Evolutionary conservation across 352 stramenopile genomes (phyloP), one percentile per base, ranked within the genome.

Genomic region (Phytophthora meadii): DNA sequence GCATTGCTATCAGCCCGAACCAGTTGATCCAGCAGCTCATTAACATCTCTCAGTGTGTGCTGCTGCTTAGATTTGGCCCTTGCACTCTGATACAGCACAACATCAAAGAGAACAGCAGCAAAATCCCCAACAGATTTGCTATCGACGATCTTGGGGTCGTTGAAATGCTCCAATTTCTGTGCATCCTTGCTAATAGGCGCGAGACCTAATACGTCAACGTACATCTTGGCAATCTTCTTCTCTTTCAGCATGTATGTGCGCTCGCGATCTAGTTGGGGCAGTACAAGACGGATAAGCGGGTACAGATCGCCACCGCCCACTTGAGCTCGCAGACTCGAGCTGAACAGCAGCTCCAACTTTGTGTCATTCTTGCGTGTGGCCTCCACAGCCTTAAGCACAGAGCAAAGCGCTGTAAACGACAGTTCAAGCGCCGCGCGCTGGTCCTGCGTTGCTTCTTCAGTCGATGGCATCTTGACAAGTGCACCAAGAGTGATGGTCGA

Each of bases 181-280:
- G 86, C 86, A 34, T 95, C 88, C 22, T 71, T 75, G 52, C 81
- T 92, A 54, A 77, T 81, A 1, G 66, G 57, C 10, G 77, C 76
- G 61, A 95, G 81, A 11, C 88, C 86, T 8, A 95, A 57, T 7
- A 94, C 70, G 10, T 93, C 78, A 4, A 93, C 68, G 55, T 93
- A 94, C 9, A 91, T 53, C 64, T 81, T 88, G 37, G 84, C 88
- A 56, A 95, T 88, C 68, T 93, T 95, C 74, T 90, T 93, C 64
- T 94, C 86, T 61, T 93, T 93, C 6, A 95, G 71, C 66, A 93
- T 94, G 68, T 94, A 95, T 46, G 81, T 92, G 65, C 88, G 84
- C 55, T 94, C 86, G 54, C 84, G 86, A 66, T 95, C 88, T 49
- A 95, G 71, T 48, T 93, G 86, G 4, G 88, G 88, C 42, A 94